Evolutionary conservation across 805 yeast species (phyloP), one percentile per base, ranked within the genome.

Genomic region (Metschnikowia baotianmanensis): DNA sequence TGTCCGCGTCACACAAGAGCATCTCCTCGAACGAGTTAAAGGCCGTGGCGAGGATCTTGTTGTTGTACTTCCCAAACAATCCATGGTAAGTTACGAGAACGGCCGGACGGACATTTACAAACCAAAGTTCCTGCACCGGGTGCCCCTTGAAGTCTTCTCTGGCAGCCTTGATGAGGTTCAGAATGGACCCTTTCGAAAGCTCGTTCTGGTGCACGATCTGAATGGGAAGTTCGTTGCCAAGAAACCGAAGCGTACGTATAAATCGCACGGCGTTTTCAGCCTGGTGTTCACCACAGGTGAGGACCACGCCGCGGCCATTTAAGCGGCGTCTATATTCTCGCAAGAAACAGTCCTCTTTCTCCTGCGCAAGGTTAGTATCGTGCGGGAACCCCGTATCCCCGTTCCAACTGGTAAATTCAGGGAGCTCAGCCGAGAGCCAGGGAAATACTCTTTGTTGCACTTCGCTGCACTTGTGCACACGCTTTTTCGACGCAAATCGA

Each of bases 1-100:
- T 61, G 46, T 73, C 80, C 1, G 80, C 79, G 49, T 79, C 83
- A 12, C 78, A 38, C 20, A 78, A 57, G 5, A 78, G 57, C 2
- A 40, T 30, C 16, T 46, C 48, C 13, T 40, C 48, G 17, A 48
- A 46, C 17, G 45, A 31, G 22, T 37, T 46, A 34, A 46, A 38
- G 6, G 46, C 10, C 20, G 35, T 26, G 13, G 50, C 48, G 11
- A 36, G 11, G 15, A 48, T 30, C 34, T 48, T 48, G 37, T 46
- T 48, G 57, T 23, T 70, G 51, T 68, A 76, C 1, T 71, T 63
- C 4, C 52, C 55, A 43, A 75, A 76, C 30, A 58, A 58, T 18
- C 43, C 35, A n/a, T 40, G 36, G 38, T 48, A 59, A 3, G 43
- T 27, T 3, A 34, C 33, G 6, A 40, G 33, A 8, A 65, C 45